Base-by-base conservation (phyloP, 2,329 filamentous ascomycete genomes). In the Colletotrichum salicis region DNA sequence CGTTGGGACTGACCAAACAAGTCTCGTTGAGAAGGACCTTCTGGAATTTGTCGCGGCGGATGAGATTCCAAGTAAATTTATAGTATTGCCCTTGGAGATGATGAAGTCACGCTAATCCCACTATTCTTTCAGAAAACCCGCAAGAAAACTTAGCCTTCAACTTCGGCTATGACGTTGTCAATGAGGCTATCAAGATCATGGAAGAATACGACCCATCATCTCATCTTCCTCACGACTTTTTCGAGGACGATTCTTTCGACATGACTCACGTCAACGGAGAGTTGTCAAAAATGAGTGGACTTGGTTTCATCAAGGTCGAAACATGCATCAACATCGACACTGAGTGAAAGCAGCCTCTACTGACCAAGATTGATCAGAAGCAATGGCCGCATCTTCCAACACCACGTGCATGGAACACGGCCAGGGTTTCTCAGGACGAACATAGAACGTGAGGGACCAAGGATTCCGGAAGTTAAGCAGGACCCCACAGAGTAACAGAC, bases 1-100 rank as follows among this genome's bases (percentile, higher is more conserved):
- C 57, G 79, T 80, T 0, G 82, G 80, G 3, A 76, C 78, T 27
- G 80, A 82, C 51, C 76, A 81, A 57, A 58, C 76, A 0, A 69
- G 76, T 35, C 74, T 77, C 24, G 78, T 82, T 2, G 72, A 75
- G 7, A 68, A 77, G 2, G 78, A 81, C 7, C 78, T 80, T 1
- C 58, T 73, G 13, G 71, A 78, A 29, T 79, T 75, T 73, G 73
- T 82, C 45, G 57, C 72, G 1, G 75, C 74, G 15, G 78, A 80
- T 4, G 70, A 76, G 15, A 77, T 81, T 2, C 80, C 80, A 0
- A 78, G 80, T 82, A 74, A 75, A 76, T 56, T 33, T 8, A n/a
- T 13, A 1, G 19, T 11, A 5, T 1, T 3, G 7, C 1, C 10
- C 3, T 4, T 15, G 7, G 15, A 37, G 22, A 54, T 8, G 27